phyloP scores from a whole-genome alignment of 1,284 basidiomycete species.

The Thelephora terrestris region DNA sequence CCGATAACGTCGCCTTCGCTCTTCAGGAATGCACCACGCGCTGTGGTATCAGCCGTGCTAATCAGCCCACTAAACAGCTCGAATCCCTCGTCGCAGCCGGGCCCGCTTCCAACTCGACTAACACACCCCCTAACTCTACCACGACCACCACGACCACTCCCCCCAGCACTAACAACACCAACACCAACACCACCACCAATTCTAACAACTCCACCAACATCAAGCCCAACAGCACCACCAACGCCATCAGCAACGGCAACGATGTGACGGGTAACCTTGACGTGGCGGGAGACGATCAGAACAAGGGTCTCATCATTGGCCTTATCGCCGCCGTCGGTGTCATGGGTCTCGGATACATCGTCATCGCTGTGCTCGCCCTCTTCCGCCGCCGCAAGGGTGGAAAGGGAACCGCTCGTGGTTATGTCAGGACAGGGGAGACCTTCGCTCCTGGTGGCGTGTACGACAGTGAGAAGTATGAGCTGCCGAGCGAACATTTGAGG shows the following conservation, averaged over 20 bases:
- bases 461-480: neutral
- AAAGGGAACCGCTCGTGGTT: neutral
- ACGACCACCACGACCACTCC: constrained; percentile 8
- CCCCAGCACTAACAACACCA: constrained; percentile 3
- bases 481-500: neutral
- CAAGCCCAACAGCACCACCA: constrained; percentile 6
- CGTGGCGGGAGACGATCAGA: neutral
- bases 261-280: neutral
- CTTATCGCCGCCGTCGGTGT: constrained; percentile 15
- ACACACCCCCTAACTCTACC: neutral
- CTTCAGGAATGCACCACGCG: constrained; percentile 24
- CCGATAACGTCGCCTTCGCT: constrained; percentile 25
- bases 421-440: neutral
- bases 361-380: constrained; percentile 14
- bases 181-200: neutral
- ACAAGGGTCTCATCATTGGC: constrained; percentile 12
- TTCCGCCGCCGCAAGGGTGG: constrained; percentile 6
- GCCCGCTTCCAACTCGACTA: too few species aligned
- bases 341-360: constrained; percentile 18
- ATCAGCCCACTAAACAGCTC: constrained; percentile 23
- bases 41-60: constrained; percentile 19
- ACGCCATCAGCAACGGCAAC: neutral
- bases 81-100: constrained; percentile 19
- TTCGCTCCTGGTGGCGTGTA: neutral
- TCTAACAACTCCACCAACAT: neutral